Base-by-base conservation (phyloP, 305 asterid species). In the Petunia hybrid region DNA sequence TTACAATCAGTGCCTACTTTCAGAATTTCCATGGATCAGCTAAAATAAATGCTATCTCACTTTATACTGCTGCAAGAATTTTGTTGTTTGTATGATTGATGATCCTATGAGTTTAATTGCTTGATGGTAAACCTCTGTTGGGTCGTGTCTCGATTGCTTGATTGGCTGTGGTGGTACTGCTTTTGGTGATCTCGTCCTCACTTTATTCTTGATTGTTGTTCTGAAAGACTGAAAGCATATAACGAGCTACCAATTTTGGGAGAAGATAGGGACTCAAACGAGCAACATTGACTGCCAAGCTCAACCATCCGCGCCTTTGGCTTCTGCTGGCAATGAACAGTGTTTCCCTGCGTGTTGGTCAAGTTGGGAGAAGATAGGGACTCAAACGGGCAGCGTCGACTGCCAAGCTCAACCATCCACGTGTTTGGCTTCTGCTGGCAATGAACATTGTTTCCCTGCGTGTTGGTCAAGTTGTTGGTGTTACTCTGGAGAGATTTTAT, bases 401-500 rank as follows among this genome's bases (percentile, higher is more conserved):
- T 22, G 31, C 31, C 31, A 91, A 82, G 77, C 90, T 88, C 39
- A 91, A 87, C 71, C 89, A 86, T 53, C 71, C 84, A 31, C 91
- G 91, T 2, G 89, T 94, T 95, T 92, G 98, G 98, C 82, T 91
- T 39, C 80, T 92, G 80, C 91, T 91, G 77, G 69, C 86, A 65
- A 38, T 90, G 9, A 90, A 87, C 91, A 88, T 92, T 40, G 46
- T 84, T 68, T 89, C 90, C 82, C 93, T 95, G 39, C 78, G 92
- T 45, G 90, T 87, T 57, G 98, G 99, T 83, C 97, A 95, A 86
- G 91, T 94, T 68, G 92, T 89, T 35, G 92, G 92, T 16, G 97
- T 93, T 61, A 83, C 93, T 5, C 82, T 95, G 67, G 97, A 93
- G 77, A 90, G 97, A 79, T 89, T 84, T 85, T 95, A 95, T 82